These are phyloP conservation scores for Cyclocybe aegerita DNA, from an alignment of 768 basidiomycete species.

Conservation along the genomic window DNA sequence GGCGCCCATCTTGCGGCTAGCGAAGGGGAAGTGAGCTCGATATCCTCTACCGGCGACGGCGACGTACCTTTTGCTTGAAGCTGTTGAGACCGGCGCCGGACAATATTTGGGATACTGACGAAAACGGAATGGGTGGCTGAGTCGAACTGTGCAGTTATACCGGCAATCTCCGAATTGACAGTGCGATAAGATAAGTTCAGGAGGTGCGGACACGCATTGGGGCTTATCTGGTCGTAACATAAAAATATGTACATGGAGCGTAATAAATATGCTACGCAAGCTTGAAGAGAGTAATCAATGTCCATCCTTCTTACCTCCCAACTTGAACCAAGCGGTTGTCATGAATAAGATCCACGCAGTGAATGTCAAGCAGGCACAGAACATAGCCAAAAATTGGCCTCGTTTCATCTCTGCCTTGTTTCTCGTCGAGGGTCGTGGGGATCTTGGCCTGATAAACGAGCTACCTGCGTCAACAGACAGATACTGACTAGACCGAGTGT, in stretches of 20 bases:
- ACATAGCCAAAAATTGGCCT: slow-evolving; percentile 48
- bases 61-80: slow-evolving; percentile 40
- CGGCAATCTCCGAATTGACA: slow-evolving; percentile 30
- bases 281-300: slow-evolving; percentile 1
- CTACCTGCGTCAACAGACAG: neutral
- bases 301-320: slow-evolving; percentile 30
- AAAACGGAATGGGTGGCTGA: slow-evolving; percentile 28
- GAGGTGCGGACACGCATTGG: neutral
- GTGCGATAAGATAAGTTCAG: neutral
- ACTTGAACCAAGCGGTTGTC: slow-evolving; percentile 55
- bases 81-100: slow-evolving; percentile 31
- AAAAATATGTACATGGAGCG: neutral
- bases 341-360: slow-evolving; percentile 67
- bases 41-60: slow-evolving; percentile 17
- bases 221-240: neutral
- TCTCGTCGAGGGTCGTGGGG: slow-evolving; percentile 1
- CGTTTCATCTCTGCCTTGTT: slow-evolving; percentile 36
- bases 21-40: slow-evolving; percentile 10
- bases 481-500: neutral
- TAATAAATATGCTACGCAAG: neutral
- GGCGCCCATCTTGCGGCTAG: slow-evolving; percentile 76
- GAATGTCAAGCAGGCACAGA: slow-evolving; percentile 42
- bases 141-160: slow-evolving; percentile 36
- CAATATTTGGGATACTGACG: slow-evolving; percentile 18
- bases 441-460: neutral